Percentiles rank a stretch among this genome's conserved stretches.
phyloP scores from a whole-genome alignment of 148 eudicot genomes.

The Chenopodium berlandieri region DNA sequence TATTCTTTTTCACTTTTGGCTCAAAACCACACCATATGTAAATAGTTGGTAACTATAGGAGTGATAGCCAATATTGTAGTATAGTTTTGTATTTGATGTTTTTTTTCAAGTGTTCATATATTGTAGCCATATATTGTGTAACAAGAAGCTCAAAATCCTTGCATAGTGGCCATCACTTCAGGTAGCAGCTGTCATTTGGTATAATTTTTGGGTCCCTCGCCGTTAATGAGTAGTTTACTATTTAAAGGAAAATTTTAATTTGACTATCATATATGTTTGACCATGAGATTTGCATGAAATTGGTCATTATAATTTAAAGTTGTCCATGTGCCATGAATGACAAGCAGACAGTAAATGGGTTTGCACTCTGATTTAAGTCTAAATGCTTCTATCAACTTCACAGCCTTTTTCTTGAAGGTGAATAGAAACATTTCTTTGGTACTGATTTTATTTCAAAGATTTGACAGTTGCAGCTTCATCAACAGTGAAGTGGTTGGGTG shows the following conservation, averaged over 20 bases:
- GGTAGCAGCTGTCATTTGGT: not conserved
- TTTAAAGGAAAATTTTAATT: not conserved
- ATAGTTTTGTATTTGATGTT: not conserved
- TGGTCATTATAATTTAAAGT: not conserved
- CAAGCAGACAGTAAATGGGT: slow-evolving; percentile 1
- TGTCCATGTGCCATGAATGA: not conserved
- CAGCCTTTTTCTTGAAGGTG: slow-evolving; percentile 17
- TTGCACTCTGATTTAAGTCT: slow-evolving; percentile 2
- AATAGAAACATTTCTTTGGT: slow-evolving; percentile 18
- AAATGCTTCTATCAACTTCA: slow-evolving; percentile 11
- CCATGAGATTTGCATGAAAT: not conserved
- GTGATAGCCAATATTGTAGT: not conserved
- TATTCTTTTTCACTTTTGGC: not conserved
- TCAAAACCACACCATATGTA: not conserved
- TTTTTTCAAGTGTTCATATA: not conserved
- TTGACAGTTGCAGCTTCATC: slow-evolving; percentile 31
- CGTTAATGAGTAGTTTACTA: not conserved
- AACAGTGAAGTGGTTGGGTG: slow-evolving; percentile 33
- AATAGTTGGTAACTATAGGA: not conserved
- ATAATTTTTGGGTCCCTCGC: not conserved
- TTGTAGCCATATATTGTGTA: not conserved
- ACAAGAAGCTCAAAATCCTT: no score
- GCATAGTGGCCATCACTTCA: not conserved
- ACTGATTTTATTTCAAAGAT: slow-evolving; percentile 31
- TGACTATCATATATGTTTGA: not conserved